Evolutionary conservation across 306 rosid genomes (phyloP).

Genomic region (Carpinus fangiana): DNA sequence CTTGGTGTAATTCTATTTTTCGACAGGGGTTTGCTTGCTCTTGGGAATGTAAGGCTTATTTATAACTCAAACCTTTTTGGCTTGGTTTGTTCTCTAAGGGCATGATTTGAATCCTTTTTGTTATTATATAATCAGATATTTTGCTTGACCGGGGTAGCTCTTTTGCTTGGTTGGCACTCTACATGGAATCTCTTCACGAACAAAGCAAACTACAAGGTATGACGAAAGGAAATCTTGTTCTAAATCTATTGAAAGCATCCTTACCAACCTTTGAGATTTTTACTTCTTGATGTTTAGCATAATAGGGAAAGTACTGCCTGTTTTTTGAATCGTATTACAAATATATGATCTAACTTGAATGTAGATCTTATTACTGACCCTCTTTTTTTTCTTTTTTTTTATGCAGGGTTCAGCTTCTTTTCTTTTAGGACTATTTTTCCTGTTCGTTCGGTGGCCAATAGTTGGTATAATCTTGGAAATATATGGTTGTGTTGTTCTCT

Average conservation of each 20-base stretch:
- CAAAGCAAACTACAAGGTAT: constrained; percentile 76
- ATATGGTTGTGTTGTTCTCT: constrained; percentile 72
- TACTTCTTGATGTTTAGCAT: neutral
- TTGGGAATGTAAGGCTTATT: constrained; percentile 68
- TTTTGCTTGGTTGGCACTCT: constrained; percentile 87
- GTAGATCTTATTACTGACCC: constrained; percentile 15
- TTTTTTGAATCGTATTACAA: neutral
- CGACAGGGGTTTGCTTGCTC: constrained; percentile 89
- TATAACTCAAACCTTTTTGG: constrained; percentile 13
- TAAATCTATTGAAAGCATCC: neutral
- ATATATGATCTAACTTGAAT: constrained; percentile 9
- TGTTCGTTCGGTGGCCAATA: constrained; percentile 90
- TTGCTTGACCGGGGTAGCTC: constrained; percentile 76
- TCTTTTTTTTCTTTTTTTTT: neutral
- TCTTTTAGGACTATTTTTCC: constrained; percentile 82
- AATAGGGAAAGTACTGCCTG: neutral
- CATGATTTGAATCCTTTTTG: constrained; percentile 1
- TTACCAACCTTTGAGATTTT: neutral
- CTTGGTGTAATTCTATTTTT: constrained; percentile 80
- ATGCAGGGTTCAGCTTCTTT: constrained; percentile 88
- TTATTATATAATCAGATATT: constrained; percentile 54
- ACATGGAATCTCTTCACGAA: constrained; percentile 67
- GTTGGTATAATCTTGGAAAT: constrained; percentile 77
- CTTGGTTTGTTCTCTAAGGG: neutral
- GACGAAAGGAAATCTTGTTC: neutral